Base-by-base conservation (phyloP, 2,329 filamentous ascomycete genomes). In the Pyrenophora teres region DNA sequence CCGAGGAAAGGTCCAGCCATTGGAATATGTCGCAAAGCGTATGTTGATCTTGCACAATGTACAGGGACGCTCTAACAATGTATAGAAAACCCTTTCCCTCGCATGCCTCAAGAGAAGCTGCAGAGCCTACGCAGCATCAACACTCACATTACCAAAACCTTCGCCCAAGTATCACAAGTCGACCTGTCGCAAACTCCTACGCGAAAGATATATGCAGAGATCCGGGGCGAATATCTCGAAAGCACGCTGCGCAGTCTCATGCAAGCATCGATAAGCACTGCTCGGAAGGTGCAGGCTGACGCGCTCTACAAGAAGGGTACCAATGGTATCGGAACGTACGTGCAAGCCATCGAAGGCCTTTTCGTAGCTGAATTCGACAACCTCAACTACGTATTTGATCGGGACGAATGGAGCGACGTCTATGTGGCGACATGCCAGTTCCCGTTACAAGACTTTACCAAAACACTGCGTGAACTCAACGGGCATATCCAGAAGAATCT, bases 1-100 rank as follows among this genome's bases (percentile, higher is more conserved):
- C 12, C 84, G 84, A 43, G 84, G 89, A 32, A 69, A 67, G 2
- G 83, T 97, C 42, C 94, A 99, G 69, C 92, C 94, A 6, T 78
- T 99, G 38, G 90, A 96, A 73, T 97, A 88, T 69, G 87, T 97
- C 65, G 97, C 92, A 15, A 97, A 97, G 75, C 85, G 91, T 78
- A 83, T 81, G 70, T 42, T 39, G 4, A 31, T 10, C 16, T 16
- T 21, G 13, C 18, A 16, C 9, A 2, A 8, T 9, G 3, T 10
- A 1, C 9, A 18, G 8, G 16, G 10, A 8, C n/a, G 32, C 56
- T 48, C 54, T 65, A 53, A 67, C 50, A 50, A 13, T 37, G 6
- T 45, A 25, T 54, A 83, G 81, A 84, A 42, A 78, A 84, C 12
- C 85, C 89, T 1, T 99, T 97, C 65, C 94, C 94, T 7, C 80